phyloP scores from a whole-genome alignment of 1,139 yeast genomes.

The Magnusiomyces magnusii region DNA sequence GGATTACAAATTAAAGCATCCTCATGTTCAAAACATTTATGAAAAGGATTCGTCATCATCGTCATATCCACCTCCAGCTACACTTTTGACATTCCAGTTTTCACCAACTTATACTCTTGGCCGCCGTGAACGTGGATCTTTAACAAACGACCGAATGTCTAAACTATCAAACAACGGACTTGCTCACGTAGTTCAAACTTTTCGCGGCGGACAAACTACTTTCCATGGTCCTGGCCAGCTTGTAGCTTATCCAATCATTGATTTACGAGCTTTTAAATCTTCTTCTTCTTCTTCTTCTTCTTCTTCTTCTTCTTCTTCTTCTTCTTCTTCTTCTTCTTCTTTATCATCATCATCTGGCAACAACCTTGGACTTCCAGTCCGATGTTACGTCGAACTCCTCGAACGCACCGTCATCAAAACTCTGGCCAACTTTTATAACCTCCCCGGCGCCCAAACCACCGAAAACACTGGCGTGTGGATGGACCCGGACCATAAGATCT shows the following conservation, averaged over 20 bases:
- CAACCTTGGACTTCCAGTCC: slow-evolving; percentile 43
- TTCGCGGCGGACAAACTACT: slow-evolving; percentile 95
- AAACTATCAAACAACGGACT: slow-evolving; percentile 26
- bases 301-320: slow-evolving; percentile 7
- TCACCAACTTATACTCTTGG: slow-evolving; percentile 87
- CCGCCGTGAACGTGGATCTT: slow-evolving; percentile 56
- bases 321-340: no score
- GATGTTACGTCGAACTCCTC: slow-evolving; percentile 67
- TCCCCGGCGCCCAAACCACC: slow-evolving; percentile 44
- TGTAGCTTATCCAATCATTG: slow-evolving; percentile 77
- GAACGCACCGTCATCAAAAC: slow-evolving; percentile 57
- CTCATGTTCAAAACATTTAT: background rate
- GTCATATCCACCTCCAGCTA: slow-evolving; percentile 43
- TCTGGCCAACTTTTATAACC: slow-evolving; percentile 36
- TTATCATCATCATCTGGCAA: no score
- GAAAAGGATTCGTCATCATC: background rate
- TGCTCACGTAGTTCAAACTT: slow-evolving; percentile 60
- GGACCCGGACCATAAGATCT: slow-evolving; percentile 54
- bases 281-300: background rate
- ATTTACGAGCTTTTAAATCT: slow-evolving; percentile 51
- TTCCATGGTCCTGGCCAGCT: slow-evolving; percentile 97
- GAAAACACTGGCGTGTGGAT: slow-evolving; percentile 83
- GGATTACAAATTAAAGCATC: slow-evolving; percentile 43
- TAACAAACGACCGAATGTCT: slow-evolving; percentile 32
- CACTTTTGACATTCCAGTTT: slow-evolving; percentile 71